A percentile compares a stretch with the other conserved stretches of the same genome.
These are phyloP conservation scores for Yamadazyma diospyri DNA, from an alignment of 1,139 yeast genomes.

Conservation along the genomic window DNA sequence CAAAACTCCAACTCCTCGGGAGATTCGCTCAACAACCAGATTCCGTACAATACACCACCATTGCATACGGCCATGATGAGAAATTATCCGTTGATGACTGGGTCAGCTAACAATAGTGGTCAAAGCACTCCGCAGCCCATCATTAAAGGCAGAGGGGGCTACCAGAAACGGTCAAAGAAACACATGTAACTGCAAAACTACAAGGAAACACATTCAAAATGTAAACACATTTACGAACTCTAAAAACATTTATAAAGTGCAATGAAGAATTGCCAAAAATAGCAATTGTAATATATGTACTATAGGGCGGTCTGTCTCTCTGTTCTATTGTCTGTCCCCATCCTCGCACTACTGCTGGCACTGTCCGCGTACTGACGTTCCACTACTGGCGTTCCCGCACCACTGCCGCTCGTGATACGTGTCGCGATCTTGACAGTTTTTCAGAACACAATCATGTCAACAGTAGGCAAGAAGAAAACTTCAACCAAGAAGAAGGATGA, in stretches of 20 bases:
- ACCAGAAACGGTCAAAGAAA: slow-evolving; percentile 45
- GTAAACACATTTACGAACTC: no score
- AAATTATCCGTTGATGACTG: slow-evolving; percentile 7
- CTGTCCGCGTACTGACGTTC: no score
- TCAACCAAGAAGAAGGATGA: slow-evolving; percentile 8
- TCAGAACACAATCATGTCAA: slow-evolving; percentile 7
- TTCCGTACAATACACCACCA: slow-evolving; percentile 17
- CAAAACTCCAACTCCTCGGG: slow-evolving; percentile 14
- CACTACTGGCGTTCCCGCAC: no score
- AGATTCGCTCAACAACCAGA: slow-evolving; percentile 13
- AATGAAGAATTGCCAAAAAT: no score
- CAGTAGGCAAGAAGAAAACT: slow-evolving; percentile 8
- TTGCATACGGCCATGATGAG: slow-evolving; percentile 13
- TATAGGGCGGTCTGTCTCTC: no score
- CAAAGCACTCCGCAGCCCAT: slow-evolving; percentile 22
- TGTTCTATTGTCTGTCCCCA: no score
- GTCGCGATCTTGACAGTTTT: slow-evolving; percentile 1
- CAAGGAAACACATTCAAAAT: background rate
- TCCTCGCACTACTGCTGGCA: no score
- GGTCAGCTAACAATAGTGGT: background rate
- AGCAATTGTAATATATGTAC: no score
- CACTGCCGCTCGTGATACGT: no score
- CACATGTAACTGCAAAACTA: slow-evolving; percentile 17
- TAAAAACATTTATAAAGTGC: no score
- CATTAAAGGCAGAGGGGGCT: slow-evolving; percentile 49